A percentile compares a stretch with the other conserved stretches of the same genome.
These are phyloP conservation scores for Amphicarpaea edgeworthii DNA, from an alignment of 306 rosid genomes.

Conservation along the genomic window DNA sequence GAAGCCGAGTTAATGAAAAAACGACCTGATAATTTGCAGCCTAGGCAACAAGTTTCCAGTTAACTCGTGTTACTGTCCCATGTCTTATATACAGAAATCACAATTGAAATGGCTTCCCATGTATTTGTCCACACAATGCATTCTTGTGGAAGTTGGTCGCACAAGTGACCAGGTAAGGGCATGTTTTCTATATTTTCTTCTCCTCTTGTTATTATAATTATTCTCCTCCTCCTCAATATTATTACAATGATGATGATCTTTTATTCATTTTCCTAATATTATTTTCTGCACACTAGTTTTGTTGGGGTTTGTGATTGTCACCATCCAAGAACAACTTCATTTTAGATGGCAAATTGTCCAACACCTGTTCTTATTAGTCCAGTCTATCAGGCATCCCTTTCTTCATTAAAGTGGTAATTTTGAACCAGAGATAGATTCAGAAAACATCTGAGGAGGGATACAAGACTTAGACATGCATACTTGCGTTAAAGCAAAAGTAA, in stretches of 20 bases:
- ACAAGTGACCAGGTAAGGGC: slow-evolving; percentile 58
- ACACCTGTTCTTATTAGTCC: neutral
- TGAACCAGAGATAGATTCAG: slow-evolving; percentile 2
- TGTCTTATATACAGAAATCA: slow-evolving; percentile 47
- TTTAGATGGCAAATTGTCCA: slow-evolving; percentile 15
- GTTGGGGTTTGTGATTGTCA: slow-evolving; percentile 13
- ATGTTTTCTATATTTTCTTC: slow-evolving; percentile 1
- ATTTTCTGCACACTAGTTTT: slow-evolving; percentile 26
- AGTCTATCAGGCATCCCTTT: slow-evolving; percentile 22
- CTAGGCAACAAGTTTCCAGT: slow-evolving; percentile 65
- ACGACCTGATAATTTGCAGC: slow-evolving; percentile 41
- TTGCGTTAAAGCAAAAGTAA: slow-evolving; percentile 1
- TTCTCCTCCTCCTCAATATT: neutral
- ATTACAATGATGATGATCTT: neutral
- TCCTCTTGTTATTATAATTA: neutral
- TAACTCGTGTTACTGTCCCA: slow-evolving; percentile 47
- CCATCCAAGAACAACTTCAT: neutral
- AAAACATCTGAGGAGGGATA: neutral
- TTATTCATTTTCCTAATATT: slow-evolving; percentile 2
- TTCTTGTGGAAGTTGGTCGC: slow-evolving; percentile 53
- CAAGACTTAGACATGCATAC: neutral
- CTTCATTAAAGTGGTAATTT: slow-evolving; percentile 28
- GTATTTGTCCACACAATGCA: slow-evolving; percentile 56
- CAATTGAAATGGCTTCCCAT: slow-evolving; percentile 57
- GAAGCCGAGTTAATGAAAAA: slow-evolving; percentile 68